These are phyloP conservation scores for Berberis thunbergii DNA, from an alignment of 164 flowering plant genomes.

Conservation along the genomic window DNA sequence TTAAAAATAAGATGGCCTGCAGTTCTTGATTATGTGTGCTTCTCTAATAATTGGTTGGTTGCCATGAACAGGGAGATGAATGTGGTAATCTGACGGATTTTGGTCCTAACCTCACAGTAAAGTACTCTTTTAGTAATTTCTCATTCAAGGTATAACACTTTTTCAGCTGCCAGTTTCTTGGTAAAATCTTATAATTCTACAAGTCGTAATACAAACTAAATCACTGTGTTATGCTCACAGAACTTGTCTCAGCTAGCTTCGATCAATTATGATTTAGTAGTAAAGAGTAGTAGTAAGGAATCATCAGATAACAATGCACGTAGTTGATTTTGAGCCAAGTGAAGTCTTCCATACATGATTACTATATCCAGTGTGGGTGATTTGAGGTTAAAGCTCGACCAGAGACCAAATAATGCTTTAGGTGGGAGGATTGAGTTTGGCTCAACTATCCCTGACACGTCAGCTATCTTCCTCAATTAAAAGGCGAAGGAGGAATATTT, in stretches of 20 bases:
- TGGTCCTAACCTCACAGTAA: slow-evolving; percentile 43
- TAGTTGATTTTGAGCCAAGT: neutral
- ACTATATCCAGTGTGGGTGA: neutral
- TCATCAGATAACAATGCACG: slow-evolving; percentile 5
- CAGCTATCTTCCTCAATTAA: too few relatives aligned
- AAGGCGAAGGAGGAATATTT: too few relatives aligned
- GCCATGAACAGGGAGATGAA: slow-evolving; percentile 67
- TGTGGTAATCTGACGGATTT: slow-evolving; percentile 79
- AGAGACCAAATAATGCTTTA: too few relatives aligned
- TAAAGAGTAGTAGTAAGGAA: slow-evolving; percentile 46
- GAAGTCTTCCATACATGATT: neutral
- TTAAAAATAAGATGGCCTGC: neutral
- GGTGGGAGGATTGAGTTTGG: too few relatives aligned
- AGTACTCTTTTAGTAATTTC: slow-evolving; percentile 92
- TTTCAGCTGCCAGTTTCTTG: neutral
- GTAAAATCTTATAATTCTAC: neutral
- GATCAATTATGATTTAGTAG: slow-evolving; percentile 76
- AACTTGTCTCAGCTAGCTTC: slow-evolving; percentile 97
- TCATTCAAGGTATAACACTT: slow-evolving; percentile 77
- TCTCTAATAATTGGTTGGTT: slow-evolving; percentile 4
- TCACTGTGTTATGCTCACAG: slow-evolving; percentile 32
- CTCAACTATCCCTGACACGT: too few relatives aligned
- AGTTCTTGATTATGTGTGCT: neutral
- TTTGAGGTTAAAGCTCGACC: neutral
- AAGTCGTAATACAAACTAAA: neutral